Evolutionary conservation across 306 rosid genomes (phyloP), one percentile per base, ranked within the genome.

Genomic region (Clitoria ternatea): DNA sequence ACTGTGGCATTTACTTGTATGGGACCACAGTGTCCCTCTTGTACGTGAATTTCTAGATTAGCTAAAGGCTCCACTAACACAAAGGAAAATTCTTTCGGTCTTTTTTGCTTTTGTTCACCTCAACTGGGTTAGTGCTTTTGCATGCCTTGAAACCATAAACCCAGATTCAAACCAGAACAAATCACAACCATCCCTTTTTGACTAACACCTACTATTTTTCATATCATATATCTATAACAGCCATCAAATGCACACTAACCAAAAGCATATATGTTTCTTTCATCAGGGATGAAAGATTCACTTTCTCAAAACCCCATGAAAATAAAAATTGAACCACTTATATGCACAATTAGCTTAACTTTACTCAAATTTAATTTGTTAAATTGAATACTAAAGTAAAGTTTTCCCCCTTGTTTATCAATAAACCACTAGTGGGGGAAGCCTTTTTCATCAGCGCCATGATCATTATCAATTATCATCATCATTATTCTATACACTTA

Each of bases 301-400:
- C 91, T 85, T 90, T 88, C 80, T 74, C 94, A 72, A 86, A 72
- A 70, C 79, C 88, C 90, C 32, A 90, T 82, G 84, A 76, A 81
- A 69, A 80, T 35, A 47, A 72, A 48, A 72, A 36, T 12, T 23
- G 45, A 55, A 59, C 36, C 64, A 65, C 32, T 37, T 11, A 50
- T 18, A 14, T 32, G 29, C 69, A 61, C 47, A 60, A 11, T 66
- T 1, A 54, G 52, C 73, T 74, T 64, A 65, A 42, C 62, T 40
- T 78, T 79, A 72, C 26, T 14, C 24, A 54, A 37, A 18, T 26
- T 43, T 9, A 23, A 37, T 69, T 53, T 61, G 47, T 47, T 49
- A 30, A 56, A 64, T 61, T 65, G 7, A 54, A 72, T 52, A 56
- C 50, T 35, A 30, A 52, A 27, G 2, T 33, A 30, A 68, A 57